These are phyloP conservation scores for Auricularia cornea DNA, from an alignment of 768 basidiomycete species.

Conservation along the genomic window DNA sequence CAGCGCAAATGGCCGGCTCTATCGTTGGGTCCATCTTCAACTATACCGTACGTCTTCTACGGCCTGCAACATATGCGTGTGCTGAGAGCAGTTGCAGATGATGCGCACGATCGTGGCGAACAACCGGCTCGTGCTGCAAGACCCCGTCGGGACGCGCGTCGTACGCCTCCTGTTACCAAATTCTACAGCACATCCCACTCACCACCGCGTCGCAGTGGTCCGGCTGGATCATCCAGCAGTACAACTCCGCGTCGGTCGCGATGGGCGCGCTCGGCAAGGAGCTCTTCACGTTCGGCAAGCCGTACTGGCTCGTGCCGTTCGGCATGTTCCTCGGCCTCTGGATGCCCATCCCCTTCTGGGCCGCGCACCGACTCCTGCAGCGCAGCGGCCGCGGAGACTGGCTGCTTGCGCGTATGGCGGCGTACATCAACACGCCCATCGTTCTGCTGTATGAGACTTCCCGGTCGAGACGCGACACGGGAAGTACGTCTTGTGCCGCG, in stretches of 20 bases:
- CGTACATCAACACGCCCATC: constrained; percentile 42
- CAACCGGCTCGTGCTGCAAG: constrained; percentile 37
- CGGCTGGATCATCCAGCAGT: constrained; percentile 47
- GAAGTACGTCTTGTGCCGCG: too few relatives aligned
- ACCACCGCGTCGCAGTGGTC: constrained; percentile 21
- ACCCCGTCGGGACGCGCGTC: constrained; percentile 41
- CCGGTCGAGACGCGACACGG: not conserved
- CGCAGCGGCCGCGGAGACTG: constrained; percentile 22
- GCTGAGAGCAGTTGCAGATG: too few relatives aligned
- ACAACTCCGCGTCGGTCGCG: too few relatives aligned
- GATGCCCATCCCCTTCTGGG: constrained; percentile 42
- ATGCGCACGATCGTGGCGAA: too few relatives aligned
- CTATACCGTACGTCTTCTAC: constrained; percentile 32
- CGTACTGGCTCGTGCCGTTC: too few relatives aligned
- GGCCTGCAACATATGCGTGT: constrained; percentile 2
- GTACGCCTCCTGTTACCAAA: constrained; percentile 21
- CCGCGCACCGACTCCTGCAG: constrained; percentile 29
- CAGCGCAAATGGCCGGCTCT: too few relatives aligned
- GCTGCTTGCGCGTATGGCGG: constrained; percentile 28
- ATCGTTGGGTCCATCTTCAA: constrained; percentile 46
- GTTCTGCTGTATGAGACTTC: constrained; percentile 21
- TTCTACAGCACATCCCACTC: not conserved
- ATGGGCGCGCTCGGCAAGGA: too few relatives aligned
- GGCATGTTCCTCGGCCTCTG: constrained; percentile 44
- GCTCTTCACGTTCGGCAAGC: too few relatives aligned